Percentiles rank a stretch among this genome's conserved stretches.
These are phyloP conservation scores for Ilyonectria sp. DNA, from an alignment of 2,329 filamentous ascomycete species.

Conservation along the genomic window DNA sequence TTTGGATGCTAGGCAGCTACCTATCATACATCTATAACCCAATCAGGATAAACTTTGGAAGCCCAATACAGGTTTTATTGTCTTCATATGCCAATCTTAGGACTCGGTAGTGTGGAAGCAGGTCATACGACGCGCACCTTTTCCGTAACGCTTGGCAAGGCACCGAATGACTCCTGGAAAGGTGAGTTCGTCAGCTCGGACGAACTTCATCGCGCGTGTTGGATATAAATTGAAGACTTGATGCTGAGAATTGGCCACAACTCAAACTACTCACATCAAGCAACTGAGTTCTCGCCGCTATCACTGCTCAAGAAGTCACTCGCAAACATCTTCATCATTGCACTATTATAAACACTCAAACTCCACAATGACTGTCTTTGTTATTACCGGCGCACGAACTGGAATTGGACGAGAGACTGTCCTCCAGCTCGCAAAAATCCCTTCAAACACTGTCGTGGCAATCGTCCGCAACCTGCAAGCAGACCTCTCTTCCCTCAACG, in stretches of 20 bases:
- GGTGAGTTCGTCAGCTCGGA: not conserved
- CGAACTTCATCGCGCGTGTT: not conserved
- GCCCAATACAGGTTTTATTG: not conserved
- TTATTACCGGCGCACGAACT: not conserved
- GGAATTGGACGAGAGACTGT: not conserved
- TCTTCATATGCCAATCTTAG: not conserved
- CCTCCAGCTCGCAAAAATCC: not conserved
- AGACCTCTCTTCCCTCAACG: not conserved
- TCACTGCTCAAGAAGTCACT: not conserved
- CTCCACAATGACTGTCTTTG: not conserved
- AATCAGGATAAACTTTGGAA: not conserved
- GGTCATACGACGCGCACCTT: not conserved
- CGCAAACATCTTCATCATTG: not conserved
- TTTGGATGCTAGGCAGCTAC: not conserved
- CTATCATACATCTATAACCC: not conserved
- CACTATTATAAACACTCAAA: too few species aligned
- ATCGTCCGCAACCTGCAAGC: not conserved
- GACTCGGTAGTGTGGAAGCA: not conserved
- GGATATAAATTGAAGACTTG: not conserved
- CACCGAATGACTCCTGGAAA: not conserved
- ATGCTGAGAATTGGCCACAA: not conserved
- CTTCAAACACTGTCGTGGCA: not conserved
- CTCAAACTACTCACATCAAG: not conserved
- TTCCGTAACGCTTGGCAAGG: not conserved
- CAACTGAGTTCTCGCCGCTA: not conserved